Evolutionary conservation across 176 grass and related monocot genomes (phyloP).

Genomic region (Panicum miliaceum): DNA sequence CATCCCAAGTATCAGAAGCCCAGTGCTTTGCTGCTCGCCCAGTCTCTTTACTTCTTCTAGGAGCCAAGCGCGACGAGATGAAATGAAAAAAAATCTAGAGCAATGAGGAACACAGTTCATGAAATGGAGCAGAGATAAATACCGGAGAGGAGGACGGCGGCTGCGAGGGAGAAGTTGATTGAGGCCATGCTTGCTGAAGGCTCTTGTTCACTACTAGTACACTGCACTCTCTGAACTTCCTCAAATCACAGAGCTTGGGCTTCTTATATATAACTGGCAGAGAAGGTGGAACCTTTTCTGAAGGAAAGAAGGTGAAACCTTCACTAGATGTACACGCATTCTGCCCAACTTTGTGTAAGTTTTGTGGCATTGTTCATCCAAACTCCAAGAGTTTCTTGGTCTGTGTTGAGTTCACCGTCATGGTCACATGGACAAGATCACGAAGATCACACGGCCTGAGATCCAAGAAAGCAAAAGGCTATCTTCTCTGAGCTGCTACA

Average conservation of each 20-base stretch:
- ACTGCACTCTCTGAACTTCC: background rate
- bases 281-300: background rate
- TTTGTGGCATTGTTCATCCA: background rate
- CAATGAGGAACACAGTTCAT: too few relatives aligned
- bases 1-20: too few relatives aligned
- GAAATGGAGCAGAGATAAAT: background rate
- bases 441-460: background rate
- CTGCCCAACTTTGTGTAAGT: background rate
- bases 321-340: background rate
- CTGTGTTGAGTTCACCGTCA: background rate
- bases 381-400: background rate
- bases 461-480: background rate
- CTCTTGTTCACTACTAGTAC: background rate
- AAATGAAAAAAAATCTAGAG: too few relatives aligned
- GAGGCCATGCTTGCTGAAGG: conserved; percentile 1
- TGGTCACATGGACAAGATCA: background rate
- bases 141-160: conserved; percentile 9
- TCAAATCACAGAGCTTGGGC: too few relatives aligned
- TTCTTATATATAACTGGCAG: background rate
- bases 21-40: too few relatives aligned
- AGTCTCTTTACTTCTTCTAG: too few relatives aligned
- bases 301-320: background rate
- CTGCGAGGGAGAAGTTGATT: background rate
- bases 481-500: too few relatives aligned
- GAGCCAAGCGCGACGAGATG: too few relatives aligned